Conservation (phyloP, 2,329 filamentous ascomycete species). For the Colletotrichum karsti region DNA sequence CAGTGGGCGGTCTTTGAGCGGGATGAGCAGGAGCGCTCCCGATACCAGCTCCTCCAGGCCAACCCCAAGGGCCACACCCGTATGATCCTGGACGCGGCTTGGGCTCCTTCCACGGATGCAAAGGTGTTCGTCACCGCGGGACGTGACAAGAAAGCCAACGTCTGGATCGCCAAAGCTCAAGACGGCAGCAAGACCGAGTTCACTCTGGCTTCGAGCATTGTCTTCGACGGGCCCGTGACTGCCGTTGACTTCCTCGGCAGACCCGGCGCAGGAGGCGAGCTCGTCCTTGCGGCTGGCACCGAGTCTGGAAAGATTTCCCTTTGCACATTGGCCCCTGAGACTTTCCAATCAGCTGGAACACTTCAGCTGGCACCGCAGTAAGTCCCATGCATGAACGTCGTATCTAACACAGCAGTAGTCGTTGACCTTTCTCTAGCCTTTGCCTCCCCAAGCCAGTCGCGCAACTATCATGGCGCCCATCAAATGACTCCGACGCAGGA, state of each 20-base stretch:
- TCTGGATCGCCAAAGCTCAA: constrained; percentile 62
- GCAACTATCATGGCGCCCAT: constrained; percentile 75
- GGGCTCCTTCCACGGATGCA: constrained; percentile 67
- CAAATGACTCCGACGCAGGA: constrained; percentile 25
- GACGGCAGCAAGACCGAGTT: constrained; percentile 51
- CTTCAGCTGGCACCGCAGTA: constrained; percentile 47
- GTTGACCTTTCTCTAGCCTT: constrained; percentile 45
- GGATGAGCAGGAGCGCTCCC: constrained; percentile 39
- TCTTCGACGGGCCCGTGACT: constrained; percentile 70
- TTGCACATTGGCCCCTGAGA: constrained; percentile 47
- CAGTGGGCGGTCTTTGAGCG: constrained; percentile 87
- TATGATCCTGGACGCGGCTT: constrained; percentile 91
- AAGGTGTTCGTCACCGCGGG: constrained; percentile 84
- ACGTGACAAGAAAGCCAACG: constrained; percentile 83
- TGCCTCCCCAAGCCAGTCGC: constrained; percentile 72
- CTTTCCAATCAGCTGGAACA: constrained; percentile 45
- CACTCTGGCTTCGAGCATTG: constrained; percentile 60
- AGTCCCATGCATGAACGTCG: constrained; percentile 33
- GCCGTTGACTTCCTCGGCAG: constrained; percentile 71
- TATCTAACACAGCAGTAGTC: too few species aligned
- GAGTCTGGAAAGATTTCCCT: constrained; percentile 61
- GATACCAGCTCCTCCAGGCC: constrained; percentile 67
- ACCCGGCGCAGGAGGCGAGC: constrained; percentile 36
- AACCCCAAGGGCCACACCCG: constrained; percentile 88
- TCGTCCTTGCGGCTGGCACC: constrained; percentile 65